phyloP scores from a whole-genome alignment of 78 protist genomes.

The Dictyostelium capitatum region DNA sequence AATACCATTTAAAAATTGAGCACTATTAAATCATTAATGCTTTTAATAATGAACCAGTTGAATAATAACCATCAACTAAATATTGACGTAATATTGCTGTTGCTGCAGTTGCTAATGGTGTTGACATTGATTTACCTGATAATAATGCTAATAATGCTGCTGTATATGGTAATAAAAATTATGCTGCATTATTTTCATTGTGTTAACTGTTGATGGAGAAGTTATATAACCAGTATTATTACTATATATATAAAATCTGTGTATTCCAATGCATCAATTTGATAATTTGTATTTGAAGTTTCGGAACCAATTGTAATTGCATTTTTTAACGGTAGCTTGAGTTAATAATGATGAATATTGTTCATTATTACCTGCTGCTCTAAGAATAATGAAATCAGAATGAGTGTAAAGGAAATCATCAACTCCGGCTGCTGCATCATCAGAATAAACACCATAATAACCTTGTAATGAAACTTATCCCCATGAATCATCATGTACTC shows the following conservation, averaged over 20 bases:
- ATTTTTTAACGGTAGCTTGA: slow-evolving; percentile 54
- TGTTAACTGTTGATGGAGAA: too few species aligned
- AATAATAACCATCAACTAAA: slow-evolving; percentile 72
- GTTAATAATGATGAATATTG: slow-evolving; percentile 19
- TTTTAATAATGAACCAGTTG: slow-evolving; percentile 80
- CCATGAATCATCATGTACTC: slow-evolving; percentile 80
- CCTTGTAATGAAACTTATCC: slow-evolving; percentile 26
- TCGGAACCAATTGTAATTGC: slow-evolving; percentile 46
- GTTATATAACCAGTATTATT: slow-evolving; percentile 7
- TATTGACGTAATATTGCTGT: slow-evolving; percentile 86
- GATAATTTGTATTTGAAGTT: neutral
- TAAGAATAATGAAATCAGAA: slow-evolving; percentile 40
- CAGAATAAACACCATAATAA: slow-evolving; percentile 12
- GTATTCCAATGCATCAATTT: neutral
- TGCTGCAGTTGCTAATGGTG: slow-evolving; percentile 85
- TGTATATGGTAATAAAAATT: slow-evolving; percentile 8
- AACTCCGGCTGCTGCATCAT: neutral
- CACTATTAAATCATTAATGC: slow-evolving; percentile 84
- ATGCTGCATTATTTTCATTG: too few species aligned
- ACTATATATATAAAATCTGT: neutral
- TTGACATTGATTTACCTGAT: slow-evolving; percentile 91
- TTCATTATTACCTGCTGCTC: slow-evolving; percentile 76
- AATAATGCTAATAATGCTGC: slow-evolving; percentile 19
- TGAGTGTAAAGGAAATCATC: slow-evolving; percentile 35
- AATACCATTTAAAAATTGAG: slow-evolving; percentile 74